These are phyloP conservation scores for Boeremia lycopersici DNA, from an alignment of 2,329 filamentous ascomycete genomes.

Conservation along the genomic window DNA sequence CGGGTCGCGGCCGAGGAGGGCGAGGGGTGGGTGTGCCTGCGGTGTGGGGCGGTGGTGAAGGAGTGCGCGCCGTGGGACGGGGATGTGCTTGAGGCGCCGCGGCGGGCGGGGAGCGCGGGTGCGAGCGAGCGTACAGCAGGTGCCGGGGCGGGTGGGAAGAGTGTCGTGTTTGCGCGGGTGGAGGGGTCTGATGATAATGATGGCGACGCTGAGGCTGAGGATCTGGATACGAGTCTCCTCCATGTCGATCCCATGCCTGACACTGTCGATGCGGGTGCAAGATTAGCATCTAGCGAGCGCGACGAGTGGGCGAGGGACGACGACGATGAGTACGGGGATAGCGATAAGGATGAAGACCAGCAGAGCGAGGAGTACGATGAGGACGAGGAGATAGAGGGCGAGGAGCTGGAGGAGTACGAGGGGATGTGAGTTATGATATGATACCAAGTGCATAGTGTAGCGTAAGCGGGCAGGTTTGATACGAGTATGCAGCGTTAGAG, in stretches of 20 bases:
- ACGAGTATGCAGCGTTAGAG: no score
- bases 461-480: no score
- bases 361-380: conserved; percentile 48
- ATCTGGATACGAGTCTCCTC: conserved; percentile 6
- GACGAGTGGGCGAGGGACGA: conserved; percentile 45
- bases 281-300: conserved; percentile 38
- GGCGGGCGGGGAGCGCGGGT: no score
- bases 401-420: conserved; percentile 29
- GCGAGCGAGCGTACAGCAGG: background rate
- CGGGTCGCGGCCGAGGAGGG: conserved; percentile 90
- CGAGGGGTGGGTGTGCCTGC: conserved; percentile 88
- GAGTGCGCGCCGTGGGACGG: conserved; percentile 91
- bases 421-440: background rate
- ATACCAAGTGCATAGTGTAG: no score
- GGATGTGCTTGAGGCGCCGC: conserved; percentile 68
- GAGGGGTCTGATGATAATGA: background rate
- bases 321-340: conserved; percentile 29
- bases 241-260: conserved; percentile 29
- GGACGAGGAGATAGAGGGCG: conserved; percentile 46
- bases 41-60: conserved; percentile 83
- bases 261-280: conserved; percentile 36
- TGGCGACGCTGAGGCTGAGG: background rate
- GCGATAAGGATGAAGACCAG: conserved; percentile 27
- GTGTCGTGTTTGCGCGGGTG: conserved; percentile 25
- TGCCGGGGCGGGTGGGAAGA: conserved; percentile 9